phyloP scores from a whole-genome alignment of 2,329 filamentous ascomycete genomes.

The Escovopsis sp. region DNA sequence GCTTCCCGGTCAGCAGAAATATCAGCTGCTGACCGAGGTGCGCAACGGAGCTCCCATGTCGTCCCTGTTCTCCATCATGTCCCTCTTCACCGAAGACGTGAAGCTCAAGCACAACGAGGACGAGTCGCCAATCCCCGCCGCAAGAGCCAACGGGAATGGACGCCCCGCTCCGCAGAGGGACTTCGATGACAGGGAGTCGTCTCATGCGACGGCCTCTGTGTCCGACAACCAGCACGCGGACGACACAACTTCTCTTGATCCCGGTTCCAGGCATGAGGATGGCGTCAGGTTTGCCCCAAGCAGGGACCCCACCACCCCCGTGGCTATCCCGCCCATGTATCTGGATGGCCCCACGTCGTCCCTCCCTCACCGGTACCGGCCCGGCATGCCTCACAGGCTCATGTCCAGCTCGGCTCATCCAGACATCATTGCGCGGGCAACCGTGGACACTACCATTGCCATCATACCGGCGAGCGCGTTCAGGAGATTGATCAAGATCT shows the following conservation, averaged over 20 bases:
- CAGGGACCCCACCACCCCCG: slow-evolving; percentile 8
- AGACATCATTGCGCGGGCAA: slow-evolving; percentile 91
- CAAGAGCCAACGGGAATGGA: slow-evolving; percentile 14
- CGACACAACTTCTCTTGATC: slow-evolving; percentile 6
- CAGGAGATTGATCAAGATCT: slow-evolving; percentile 77
- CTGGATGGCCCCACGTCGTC: slow-evolving; percentile 37
- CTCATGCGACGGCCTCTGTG: slow-evolving; percentile 14
- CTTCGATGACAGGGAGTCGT: slow-evolving; percentile 1
- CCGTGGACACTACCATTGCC: slow-evolving; percentile 92
- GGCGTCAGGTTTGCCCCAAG: neutral
- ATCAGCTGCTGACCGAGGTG: slow-evolving; percentile 91
- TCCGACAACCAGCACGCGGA: slow-evolving; percentile 26
- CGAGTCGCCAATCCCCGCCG: slow-evolving; percentile 12
- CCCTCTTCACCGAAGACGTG: slow-evolving; percentile 90
- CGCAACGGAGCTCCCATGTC: slow-evolving; percentile 98
- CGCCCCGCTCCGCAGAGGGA: slow-evolving; percentile 15
- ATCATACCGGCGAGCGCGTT: slow-evolving; percentile 97
- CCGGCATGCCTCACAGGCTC: slow-evolving; percentile 26
- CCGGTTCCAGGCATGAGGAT: slow-evolving; percentile 7
- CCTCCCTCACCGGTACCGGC: slow-evolving; percentile 17
- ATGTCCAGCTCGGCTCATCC: slow-evolving; percentile 72
- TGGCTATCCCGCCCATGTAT: slow-evolving; percentile 60
- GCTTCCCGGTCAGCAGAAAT: slow-evolving; percentile 59
- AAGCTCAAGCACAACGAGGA: slow-evolving; percentile 62
- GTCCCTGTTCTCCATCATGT: slow-evolving; percentile 92